These are phyloP conservation scores for Colletotrichum falcatum DNA, from an alignment of 2,329 filamentous ascomycete genomes.

Conservation along the genomic window DNA sequence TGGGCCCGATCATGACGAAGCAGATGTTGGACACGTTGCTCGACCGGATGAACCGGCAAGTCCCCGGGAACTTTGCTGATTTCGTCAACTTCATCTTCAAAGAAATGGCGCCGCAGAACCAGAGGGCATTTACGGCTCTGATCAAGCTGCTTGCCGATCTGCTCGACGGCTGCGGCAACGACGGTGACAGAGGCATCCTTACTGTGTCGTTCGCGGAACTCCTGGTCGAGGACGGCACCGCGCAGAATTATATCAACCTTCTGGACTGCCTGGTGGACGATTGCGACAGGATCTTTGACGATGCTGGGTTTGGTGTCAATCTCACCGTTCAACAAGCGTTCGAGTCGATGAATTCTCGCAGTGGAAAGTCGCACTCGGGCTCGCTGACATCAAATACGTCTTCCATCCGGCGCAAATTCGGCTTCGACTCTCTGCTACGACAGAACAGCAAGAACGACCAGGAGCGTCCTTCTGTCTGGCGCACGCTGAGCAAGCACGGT, in stretches of 20 bases:
- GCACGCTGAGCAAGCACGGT: constrained; percentile 87
- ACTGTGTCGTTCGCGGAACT: constrained; percentile 92
- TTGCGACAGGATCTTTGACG: constrained; percentile 88
- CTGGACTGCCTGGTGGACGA: constrained; percentile 91
- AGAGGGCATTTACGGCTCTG: constrained; percentile 83
- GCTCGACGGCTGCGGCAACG: constrained; percentile 89
- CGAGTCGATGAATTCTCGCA: constrained; percentile 71
- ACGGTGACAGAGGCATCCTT: constrained; percentile 88
- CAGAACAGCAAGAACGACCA: constrained; percentile 81
- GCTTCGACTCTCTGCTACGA: constrained; percentile 79
- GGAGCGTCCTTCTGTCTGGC: constrained; percentile 83
- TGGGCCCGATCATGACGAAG: constrained; percentile 84
- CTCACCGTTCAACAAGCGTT: constrained; percentile 56
- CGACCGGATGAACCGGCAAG: constrained; percentile 71
- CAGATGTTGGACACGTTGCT: constrained; percentile 81
- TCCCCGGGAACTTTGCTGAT: constrained; percentile 79
- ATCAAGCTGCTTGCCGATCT: constrained; percentile 89
- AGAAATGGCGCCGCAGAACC: constrained; percentile 77
- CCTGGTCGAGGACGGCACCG: constrained; percentile 80
- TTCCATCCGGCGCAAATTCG: constrained; percentile 86
- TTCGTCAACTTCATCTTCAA: constrained; percentile 74
- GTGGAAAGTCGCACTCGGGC: constrained; percentile 73
- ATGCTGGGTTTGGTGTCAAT: constrained; percentile 53
- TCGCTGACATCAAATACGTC: constrained; percentile 89
- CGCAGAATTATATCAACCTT: constrained; percentile 87